These are phyloP conservation scores for Allomyces arbusculus DNA, from an alignment of 192 early-diverging fungal species.

Conservation along the genomic window DNA sequence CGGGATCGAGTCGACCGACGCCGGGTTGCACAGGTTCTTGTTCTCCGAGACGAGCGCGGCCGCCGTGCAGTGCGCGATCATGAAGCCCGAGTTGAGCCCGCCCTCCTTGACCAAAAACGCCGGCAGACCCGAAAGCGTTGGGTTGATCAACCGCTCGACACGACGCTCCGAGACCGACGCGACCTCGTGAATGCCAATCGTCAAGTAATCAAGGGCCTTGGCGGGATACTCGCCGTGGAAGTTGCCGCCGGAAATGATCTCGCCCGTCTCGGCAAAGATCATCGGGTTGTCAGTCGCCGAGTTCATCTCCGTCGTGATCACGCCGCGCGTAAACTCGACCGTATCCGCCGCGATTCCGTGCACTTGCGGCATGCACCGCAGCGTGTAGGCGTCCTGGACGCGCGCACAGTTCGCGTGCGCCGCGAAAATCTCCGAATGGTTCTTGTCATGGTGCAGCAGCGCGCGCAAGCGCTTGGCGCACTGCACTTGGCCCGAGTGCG, in stretches of 20 bases:
- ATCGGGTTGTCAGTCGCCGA: slow-evolving; percentile 9
- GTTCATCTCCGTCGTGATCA: slow-evolving; percentile 9
- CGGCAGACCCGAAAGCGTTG: slow-evolving; percentile 1
- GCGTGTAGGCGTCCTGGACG: slow-evolving; percentile 6
- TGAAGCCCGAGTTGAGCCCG: slow-evolving; percentile 9
- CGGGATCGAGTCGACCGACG: slow-evolving; percentile 6
- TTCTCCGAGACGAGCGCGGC: slow-evolving; percentile 8
- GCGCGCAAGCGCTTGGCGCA: slow-evolving; percentile 1
- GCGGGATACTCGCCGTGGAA: slow-evolving; percentile 11
- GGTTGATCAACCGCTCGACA: slow-evolving; percentile 8
- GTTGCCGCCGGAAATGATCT: slow-evolving; percentile 9
- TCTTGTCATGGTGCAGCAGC: not conserved
- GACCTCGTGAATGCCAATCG: slow-evolving; percentile 9
- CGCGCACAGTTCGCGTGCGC: slow-evolving; percentile 3
- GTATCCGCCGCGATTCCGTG: slow-evolving; percentile 2
- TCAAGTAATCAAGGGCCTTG: slow-evolving; percentile 8
- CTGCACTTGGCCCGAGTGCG: slow-evolving; percentile 7
- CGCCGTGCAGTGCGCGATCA: slow-evolving; percentile 10
- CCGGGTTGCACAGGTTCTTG: slow-evolving; percentile 8
- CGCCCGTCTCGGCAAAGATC: slow-evolving; percentile 7
- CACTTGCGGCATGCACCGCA: slow-evolving; percentile 4
- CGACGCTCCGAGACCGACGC: slow-evolving; percentile 6
- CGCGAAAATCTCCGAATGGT: slow-evolving; percentile 1
- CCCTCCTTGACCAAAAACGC: slow-evolving; percentile 8
- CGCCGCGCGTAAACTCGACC: slow-evolving; percentile 1